Evolutionary conservation across 306 rosid genomes (phyloP).

Genomic region (Dryas octopetala): DNA sequence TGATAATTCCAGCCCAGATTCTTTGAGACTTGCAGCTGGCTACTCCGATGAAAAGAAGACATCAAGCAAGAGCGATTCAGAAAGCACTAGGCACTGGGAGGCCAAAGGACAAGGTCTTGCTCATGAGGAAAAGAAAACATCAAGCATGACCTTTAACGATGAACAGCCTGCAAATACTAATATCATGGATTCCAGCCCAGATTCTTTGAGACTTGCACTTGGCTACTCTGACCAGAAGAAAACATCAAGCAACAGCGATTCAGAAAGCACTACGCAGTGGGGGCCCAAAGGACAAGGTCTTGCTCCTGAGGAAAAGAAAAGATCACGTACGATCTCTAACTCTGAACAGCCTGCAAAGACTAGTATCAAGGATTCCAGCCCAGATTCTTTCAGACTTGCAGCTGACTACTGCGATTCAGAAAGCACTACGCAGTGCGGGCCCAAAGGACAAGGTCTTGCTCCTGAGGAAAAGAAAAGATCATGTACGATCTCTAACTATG

Average conservation of each 20-base stretch:
- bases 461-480: background rate
- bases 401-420: background rate
- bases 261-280: too few relatives aligned
- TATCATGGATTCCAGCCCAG: too few relatives aligned
- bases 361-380: background rate
- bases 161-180: too few relatives aligned
- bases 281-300: too few relatives aligned
- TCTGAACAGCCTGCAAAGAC: background rate
- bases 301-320: too few relatives aligned
- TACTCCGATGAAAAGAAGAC: constrained; percentile 8
- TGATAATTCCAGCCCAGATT: background rate
- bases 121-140: background rate
- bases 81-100: constrained; percentile 4
- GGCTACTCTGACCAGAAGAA: too few relatives aligned
- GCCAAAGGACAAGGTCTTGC: constrained; percentile 5
- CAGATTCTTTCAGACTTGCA: background rate
- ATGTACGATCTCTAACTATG: background rate
- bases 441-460: background rate
- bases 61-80: constrained; percentile 1
- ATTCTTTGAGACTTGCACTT: too few relatives aligned
- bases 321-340: background rate
- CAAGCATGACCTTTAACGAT: too few relatives aligned
- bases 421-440: background rate
- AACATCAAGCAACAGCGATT: too few relatives aligned
- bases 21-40: constrained; percentile 13